A percentile compares a stretch with the other conserved stretches of the same genome.
Evolutionary conservation across 164 flowering plant species (phyloP).

Genomic region (Euptelea pleiosperma): DNA sequence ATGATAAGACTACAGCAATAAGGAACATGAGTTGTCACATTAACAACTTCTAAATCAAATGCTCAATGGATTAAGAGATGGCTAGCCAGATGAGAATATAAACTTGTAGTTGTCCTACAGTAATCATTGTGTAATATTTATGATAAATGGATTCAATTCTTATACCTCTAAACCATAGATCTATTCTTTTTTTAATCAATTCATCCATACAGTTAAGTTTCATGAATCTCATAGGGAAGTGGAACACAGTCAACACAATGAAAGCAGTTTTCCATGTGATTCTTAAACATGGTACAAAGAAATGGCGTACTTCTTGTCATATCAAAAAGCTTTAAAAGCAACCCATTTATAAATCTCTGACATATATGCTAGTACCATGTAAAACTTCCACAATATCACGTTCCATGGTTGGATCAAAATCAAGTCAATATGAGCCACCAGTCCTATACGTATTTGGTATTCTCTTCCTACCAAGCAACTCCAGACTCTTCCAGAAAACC

Average conservation of each 20-base stretch:
- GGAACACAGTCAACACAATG: not conserved
- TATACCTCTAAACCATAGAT: not conserved
- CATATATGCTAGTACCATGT: constrained; percentile 3
- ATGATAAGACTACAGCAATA: too few relatives aligned
- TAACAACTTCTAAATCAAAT: too few relatives aligned
- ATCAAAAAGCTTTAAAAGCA: not conserved
- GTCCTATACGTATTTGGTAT: too few relatives aligned
- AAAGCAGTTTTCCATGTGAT: not conserved
- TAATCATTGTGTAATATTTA: too few relatives aligned
- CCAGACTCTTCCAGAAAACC: not conserved
- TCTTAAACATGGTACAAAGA: not conserved
- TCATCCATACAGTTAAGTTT: too few relatives aligned
- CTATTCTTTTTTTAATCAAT: too few relatives aligned
- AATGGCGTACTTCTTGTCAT: not conserved
- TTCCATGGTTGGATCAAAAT: constrained; percentile 1
- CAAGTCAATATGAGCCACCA: too few relatives aligned
- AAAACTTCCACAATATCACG: not conserved
- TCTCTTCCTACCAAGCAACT: not conserved
- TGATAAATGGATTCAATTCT: too few relatives aligned
- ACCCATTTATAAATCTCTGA: not conserved
- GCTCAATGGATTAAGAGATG: too few relatives aligned
- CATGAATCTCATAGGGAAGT: not conserved
- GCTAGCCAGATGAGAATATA: too few relatives aligned
- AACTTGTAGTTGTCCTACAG: too few relatives aligned
- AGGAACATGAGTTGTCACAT: too few relatives aligned